Evolutionary conservation across 192 early-diverging fungal species (phyloP), one percentile per base, ranked within the genome.

Genomic region (Linnemannia hyalina): DNA sequence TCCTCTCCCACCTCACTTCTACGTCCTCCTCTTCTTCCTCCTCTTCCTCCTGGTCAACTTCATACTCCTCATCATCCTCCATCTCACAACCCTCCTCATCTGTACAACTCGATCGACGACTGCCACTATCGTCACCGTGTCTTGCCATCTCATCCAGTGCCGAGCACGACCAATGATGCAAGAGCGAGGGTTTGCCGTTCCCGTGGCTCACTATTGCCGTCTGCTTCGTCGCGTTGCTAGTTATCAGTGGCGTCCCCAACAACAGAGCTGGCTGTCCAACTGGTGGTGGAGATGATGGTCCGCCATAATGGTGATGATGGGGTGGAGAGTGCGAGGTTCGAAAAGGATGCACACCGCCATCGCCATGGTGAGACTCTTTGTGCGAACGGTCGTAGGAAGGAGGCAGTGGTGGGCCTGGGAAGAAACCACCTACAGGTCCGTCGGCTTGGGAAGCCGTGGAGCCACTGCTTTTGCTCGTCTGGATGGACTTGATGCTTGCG

Each of bases 11-110:
- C 29, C 49, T 49, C 1, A 44, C 20, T 46, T 29, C 54, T 42
- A 15, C 72, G 36, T 40, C 70, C 36, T 60, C 68, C 36, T 20
- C 68, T 29, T 68, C 71, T 18, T 38, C 7, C 29, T 42, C 73
- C 1, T 54, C 44, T 13, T 72, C 70, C 20, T 35, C 70, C 35
- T 47, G n/a, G 6, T 18, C 68, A 46, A 46, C 44, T 18, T 57
- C 68, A 4, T 76, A 74, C 40, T 70, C 68, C 20, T 70, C 80
- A 23, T 70, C 80, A 23, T 42, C 16, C 6, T 73, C 72, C 10
- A 36, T 68, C 13, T 47, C 72, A 38, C 41, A 47, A 11, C 70
- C 73, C 26, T 54, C 26, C 18, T 76, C 60, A n/a, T 52, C 13
- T 2, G 49, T 46, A 55, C 35, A 68, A 73, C 55, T 15, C 15